Conservation (phyloP, 2,329 filamentous ascomycete species). For the Paraphoma chrysanthemicola region DNA sequence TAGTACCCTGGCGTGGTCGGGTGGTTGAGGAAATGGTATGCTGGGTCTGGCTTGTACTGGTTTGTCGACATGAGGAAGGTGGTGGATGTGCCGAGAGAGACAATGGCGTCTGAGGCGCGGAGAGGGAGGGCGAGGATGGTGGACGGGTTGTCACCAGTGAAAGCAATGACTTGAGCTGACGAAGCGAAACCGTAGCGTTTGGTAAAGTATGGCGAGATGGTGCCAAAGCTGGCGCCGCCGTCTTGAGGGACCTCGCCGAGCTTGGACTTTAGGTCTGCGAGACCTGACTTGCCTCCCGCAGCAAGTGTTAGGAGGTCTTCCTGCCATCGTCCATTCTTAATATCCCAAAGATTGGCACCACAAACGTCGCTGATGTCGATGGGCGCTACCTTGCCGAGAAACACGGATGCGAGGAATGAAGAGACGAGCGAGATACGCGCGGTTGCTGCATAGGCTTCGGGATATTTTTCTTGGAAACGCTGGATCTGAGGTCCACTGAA, state of each 20-base stretch:
- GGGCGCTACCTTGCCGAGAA: slow-evolving; percentile 84
- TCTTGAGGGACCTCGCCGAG: slow-evolving; percentile 82
- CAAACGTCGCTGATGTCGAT: slow-evolving; percentile 95
- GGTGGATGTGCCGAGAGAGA: slow-evolving; percentile 91
- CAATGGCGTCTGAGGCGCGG: slow-evolving; percentile 87
- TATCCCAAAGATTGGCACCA: slow-evolving; percentile 97
- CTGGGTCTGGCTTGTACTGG: slow-evolving; percentile 85
- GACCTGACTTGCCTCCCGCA: slow-evolving; percentile 65
- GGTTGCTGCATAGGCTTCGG: slow-evolving; percentile 80
- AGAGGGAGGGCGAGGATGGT: slow-evolving; percentile 92
- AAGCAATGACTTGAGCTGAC: slow-evolving; percentile 80
- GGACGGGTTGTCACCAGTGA: slow-evolving; percentile 94
- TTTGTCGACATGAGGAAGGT: slow-evolving; percentile 98
- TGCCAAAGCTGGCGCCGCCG: slow-evolving; percentile 79
- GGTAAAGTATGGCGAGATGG: slow-evolving; percentile 80
- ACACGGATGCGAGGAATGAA: slow-evolving; percentile 89
- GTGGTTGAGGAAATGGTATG: slow-evolving; percentile 98
- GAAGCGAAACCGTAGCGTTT: slow-evolving; percentile 76
- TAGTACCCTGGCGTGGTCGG: slow-evolving; percentile 88
- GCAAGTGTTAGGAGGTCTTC: slow-evolving; percentile 77
- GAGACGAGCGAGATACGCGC: slow-evolving; percentile 91
- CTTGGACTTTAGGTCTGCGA: slow-evolving; percentile 73
- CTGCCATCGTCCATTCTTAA: slow-evolving; percentile 75
- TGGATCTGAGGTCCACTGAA: slow-evolving; percentile 98
- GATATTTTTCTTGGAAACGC: slow-evolving; percentile 80